Percentiles rank a stretch among this genome's conserved stretches.
These are phyloP conservation scores for Gossypium schwendimanii DNA, from an alignment of 441 rosid species.

Conservation along the genomic window DNA sequence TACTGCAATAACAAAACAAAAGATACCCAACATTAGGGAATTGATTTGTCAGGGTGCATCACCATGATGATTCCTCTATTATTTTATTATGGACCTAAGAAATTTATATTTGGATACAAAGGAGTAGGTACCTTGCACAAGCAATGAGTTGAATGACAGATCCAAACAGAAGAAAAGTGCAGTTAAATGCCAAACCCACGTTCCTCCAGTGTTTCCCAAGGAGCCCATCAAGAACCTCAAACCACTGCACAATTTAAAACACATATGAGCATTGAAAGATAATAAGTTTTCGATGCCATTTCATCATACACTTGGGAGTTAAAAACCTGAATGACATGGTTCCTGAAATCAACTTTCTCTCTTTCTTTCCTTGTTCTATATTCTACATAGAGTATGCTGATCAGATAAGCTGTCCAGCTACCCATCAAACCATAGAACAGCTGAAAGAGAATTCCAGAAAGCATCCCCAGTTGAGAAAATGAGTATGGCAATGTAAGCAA, in stretches of 20 bases:
- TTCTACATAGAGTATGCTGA: conserved; percentile 64
- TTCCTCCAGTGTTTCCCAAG: conserved; percentile 79
- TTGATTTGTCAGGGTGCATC: not conserved
- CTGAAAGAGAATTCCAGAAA: conserved; percentile 67
- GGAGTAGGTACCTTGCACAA: conserved; percentile 51
- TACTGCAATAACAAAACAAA: conserved; percentile 34
- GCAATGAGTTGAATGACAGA: conserved; percentile 81
- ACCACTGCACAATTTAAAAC: conserved; percentile 38
- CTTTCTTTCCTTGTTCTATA: conserved; percentile 68
- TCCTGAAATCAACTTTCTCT: conserved; percentile 73
- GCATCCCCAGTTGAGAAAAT: conserved; percentile 70
- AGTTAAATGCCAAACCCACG: conserved; percentile 72
- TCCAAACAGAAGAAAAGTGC: conserved; percentile 75
- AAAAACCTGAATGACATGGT: conserved; percentile 67
- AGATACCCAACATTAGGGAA: not conserved
- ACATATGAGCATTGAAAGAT: not conserved
- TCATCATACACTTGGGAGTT: not conserved
- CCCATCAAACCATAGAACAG: conserved; percentile 64
- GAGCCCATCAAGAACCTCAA: conserved; percentile 74
- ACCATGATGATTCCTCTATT: not conserved
- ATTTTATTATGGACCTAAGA: not conserved
- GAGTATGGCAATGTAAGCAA: conserved; percentile 69
- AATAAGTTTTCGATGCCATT: not conserved
- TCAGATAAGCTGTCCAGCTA: conserved; percentile 76
- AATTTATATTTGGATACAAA: not conserved